Conservation (phyloP, 495 filamentous ascomycete species). For the Tuber aestivum region DNA sequence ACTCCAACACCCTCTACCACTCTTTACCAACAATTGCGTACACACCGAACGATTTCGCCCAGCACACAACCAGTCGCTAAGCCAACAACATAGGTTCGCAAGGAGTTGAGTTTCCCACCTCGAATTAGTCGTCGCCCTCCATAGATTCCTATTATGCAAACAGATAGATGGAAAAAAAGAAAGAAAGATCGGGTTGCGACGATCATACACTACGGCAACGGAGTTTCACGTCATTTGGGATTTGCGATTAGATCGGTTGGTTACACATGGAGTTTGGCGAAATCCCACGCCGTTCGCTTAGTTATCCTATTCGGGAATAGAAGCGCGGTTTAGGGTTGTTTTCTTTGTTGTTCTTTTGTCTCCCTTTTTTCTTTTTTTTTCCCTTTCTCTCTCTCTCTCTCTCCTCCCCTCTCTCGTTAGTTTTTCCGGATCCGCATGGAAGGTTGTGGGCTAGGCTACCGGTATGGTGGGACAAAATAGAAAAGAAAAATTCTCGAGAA, state of each 20-base stretch:
- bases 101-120: not conserved
- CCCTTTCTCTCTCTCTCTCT: not conserved
- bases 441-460: not conserved
- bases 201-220: constrained; percentile 1
- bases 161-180: not conserved
- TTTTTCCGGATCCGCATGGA: not conserved
- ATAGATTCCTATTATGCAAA: not conserved
- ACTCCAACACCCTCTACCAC: not conserved
- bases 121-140: not conserved
- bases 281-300: constrained; percentile 16
- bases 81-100: not conserved
- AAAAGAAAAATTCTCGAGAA: not conserved
- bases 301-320: constrained; percentile 13
- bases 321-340: not conserved
- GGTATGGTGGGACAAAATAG: not conserved
- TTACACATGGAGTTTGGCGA: constrained; percentile 18
- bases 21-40: not conserved
- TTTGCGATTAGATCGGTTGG: constrained; percentile 2
- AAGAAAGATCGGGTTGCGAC: not conserved
- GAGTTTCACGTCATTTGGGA: constrained; percentile 1
- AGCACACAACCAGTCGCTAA: constrained; percentile 4
- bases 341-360: not conserved
- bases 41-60: not conserved
- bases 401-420: not conserved
- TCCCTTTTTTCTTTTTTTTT: not conserved